These are phyloP conservation scores for Apostasia shenzhenica DNA, from an alignment of 106 monocot species.

Conservation along the genomic window DNA sequence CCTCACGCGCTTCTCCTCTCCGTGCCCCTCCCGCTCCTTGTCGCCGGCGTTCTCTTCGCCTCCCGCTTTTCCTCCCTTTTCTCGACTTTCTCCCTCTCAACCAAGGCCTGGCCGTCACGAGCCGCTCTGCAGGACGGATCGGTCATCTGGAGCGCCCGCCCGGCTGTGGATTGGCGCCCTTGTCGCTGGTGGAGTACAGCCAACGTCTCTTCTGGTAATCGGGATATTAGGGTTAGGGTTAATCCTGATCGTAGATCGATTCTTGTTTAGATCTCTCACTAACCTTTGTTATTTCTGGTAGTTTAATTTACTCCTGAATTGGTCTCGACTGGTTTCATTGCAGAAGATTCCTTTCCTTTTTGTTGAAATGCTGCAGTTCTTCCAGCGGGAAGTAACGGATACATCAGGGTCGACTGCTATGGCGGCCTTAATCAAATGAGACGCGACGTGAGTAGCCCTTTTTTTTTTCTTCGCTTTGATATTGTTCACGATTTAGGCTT, in stretches of 20 bases:
- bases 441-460: slow-evolving; percentile 61
- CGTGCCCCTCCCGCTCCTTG: slow-evolving; percentile 10
- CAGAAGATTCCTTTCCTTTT: slow-evolving; percentile 22
- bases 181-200: slow-evolving; percentile 64
- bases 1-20: not conserved
- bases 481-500: not conserved
- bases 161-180: slow-evolving; percentile 56
- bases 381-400: slow-evolving; percentile 59
- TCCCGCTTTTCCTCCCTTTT: not conserved
- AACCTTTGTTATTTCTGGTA: not conserved
- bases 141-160: slow-evolving; percentile 40
- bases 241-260: not conserved
- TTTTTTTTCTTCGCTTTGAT: slow-evolving; percentile 4
- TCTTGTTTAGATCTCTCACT: not conserved
- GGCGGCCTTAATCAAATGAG: slow-evolving; percentile 97
- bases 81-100: not conserved
- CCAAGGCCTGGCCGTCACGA: not conserved
- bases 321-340: slow-evolving; percentile 16
- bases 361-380: slow-evolving; percentile 66
- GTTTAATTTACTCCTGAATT: slow-evolving; percentile 19
- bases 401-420: slow-evolving; percentile 84
- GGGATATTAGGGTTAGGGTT: not conserved
- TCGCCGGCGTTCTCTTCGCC: slow-evolving; percentile 11
- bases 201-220: slow-evolving; percentile 3
- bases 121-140: slow-evolving; percentile 1